These are phyloP conservation scores for Berkeleyomyces basicola DNA, from an alignment of 2,329 filamentous ascomycete species.

Conservation along the genomic window DNA sequence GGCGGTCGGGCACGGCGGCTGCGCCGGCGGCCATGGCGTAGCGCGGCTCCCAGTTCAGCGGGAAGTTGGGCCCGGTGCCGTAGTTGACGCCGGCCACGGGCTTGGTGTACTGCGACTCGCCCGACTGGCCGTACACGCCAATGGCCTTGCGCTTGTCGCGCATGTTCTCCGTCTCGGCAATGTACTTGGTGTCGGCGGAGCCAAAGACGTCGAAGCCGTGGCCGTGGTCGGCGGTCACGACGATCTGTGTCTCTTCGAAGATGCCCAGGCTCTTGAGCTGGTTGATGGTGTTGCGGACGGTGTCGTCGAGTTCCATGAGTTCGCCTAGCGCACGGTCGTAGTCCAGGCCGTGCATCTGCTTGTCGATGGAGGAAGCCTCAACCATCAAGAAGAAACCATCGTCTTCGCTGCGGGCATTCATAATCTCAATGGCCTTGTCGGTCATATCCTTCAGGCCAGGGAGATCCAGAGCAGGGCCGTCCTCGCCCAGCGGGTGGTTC, in stretches of 20 bases:
- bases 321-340: constrained; percentile 76
- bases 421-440: constrained; percentile 66
- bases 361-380: constrained; percentile 73
- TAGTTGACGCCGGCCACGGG: constrained; percentile 45
- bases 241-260: constrained; percentile 58
- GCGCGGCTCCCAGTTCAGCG: constrained; percentile 68
- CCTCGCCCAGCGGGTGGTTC: constrained; percentile 52
- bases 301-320: constrained; percentile 73
- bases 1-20: constrained; percentile 53
- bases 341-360: constrained; percentile 76
- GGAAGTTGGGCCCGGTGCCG: constrained; percentile 59
- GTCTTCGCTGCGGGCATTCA: constrained; percentile 47
- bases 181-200: constrained; percentile 63
- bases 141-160: constrained; percentile 61
- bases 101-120: constrained; percentile 57
- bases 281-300: constrained; percentile 55
- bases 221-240: constrained; percentile 77
- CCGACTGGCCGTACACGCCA: constrained; percentile 56
- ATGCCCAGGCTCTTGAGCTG: constrained; percentile 49
- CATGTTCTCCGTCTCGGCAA: constrained; percentile 45
- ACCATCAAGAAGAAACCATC: constrained; percentile 79
- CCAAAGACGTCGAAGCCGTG: constrained; percentile 83
- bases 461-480: constrained; percentile 50
- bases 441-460: constrained; percentile 84
- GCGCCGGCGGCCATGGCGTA: constrained; percentile 65